Conservation (phyloP, 768 basidiomycete genomes). For the Calocera viscosa region DNA sequence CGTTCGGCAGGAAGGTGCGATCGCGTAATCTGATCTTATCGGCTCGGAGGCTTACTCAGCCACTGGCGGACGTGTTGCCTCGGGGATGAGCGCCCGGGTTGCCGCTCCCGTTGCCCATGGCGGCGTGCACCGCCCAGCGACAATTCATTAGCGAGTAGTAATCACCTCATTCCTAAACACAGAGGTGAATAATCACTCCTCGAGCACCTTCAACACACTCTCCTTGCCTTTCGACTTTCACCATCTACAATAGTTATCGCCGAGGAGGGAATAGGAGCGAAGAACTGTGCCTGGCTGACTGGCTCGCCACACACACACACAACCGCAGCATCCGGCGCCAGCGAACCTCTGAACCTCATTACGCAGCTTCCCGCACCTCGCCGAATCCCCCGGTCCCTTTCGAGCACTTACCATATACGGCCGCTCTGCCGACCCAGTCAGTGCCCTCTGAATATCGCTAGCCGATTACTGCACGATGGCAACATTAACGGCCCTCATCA, state of each 20-base stretch:
- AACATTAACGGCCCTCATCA: neutral
- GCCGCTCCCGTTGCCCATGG: neutral
- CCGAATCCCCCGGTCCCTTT: neutral
- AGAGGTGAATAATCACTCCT: neutral
- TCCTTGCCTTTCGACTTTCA: neutral
- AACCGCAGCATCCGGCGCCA: neutral
- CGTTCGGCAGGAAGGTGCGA: neutral
- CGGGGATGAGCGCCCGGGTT: neutral
- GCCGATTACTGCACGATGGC: neutral
- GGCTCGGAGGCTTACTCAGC: neutral
- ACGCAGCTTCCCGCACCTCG: neutral
- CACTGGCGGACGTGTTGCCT: neutral
- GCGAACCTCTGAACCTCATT: neutral
- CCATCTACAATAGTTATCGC: neutral
- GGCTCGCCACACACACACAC: neutral
- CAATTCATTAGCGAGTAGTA: neutral
- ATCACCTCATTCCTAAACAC: neutral
- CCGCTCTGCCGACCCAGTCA: neutral
- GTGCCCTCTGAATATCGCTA: neutral
- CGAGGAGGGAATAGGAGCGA: neutral
- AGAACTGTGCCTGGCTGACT: neutral
- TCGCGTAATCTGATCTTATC: conserved; percentile 4
- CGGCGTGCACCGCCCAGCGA: neutral
- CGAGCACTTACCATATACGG: neutral
- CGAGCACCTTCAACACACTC: no score